phyloP scores from a whole-genome alignment of 257 asterid species.

The Solanum pennellii region DNA sequence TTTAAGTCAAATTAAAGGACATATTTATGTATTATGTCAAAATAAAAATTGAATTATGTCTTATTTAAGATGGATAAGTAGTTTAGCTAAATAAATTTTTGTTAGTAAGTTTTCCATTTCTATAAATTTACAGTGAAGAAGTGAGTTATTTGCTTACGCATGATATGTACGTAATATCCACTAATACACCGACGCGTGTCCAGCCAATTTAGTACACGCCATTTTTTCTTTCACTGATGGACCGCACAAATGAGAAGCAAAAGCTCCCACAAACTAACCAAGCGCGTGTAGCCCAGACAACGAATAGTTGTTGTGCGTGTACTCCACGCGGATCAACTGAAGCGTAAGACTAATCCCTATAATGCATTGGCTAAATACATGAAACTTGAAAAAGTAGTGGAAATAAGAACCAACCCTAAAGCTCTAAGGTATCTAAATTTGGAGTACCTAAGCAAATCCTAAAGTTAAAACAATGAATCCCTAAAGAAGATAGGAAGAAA shows the following conservation, averaged over 20 bases:
- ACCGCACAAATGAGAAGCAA: neutral
- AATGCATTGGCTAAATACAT: neutral
- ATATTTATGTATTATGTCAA: neutral
- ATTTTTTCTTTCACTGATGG: neutral
- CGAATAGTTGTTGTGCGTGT: neutral
- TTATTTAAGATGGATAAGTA: neutral
- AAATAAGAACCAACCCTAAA: conserved; percentile 7
- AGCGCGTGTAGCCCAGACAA: neutral
- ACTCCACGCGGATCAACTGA: neutral
- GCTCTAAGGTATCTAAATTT: neutral
- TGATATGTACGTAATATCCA: neutral
- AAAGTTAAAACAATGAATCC: conserved; percentile 3
- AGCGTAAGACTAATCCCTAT: neutral
- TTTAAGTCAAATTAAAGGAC: too few relatives aligned
- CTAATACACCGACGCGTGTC: neutral
- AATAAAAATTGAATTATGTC: too few relatives aligned
- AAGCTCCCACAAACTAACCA: too few relatives aligned
- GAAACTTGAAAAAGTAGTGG: conserved; percentile 1
- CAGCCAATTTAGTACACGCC: neutral
- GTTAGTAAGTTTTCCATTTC: neutral
- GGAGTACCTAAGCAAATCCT: neutral
- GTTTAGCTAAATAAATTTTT: neutral
- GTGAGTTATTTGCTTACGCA: neutral
- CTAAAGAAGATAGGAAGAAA: neutral
- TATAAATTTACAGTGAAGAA: neutral